These are phyloP conservation scores for Colletotrichum truncatum DNA, from an alignment of 2,329 filamentous ascomycete genomes.

Conservation along the genomic window DNA sequence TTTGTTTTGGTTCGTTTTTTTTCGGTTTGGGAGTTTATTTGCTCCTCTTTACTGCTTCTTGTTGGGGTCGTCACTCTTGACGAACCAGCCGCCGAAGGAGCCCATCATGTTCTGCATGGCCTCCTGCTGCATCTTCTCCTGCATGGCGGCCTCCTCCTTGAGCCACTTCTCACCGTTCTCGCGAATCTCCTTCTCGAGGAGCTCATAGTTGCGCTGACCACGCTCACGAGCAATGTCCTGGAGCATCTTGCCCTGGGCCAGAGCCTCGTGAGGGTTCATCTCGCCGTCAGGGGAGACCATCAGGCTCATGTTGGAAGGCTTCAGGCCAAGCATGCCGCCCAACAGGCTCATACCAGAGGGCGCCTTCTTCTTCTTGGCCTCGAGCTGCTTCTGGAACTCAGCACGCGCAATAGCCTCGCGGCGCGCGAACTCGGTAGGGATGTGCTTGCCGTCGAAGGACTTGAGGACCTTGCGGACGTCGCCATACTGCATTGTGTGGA, in stretches of 20 bases:
- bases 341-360: slow-evolving; percentile 74
- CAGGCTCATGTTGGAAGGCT: slow-evolving; percentile 71
- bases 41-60: slow-evolving; percentile 28
- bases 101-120: slow-evolving; percentile 93
- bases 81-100: slow-evolving; percentile 71
- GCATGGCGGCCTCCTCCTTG: slow-evolving; percentile 87
- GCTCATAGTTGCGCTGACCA: slow-evolving; percentile 88
- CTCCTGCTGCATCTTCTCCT: slow-evolving; percentile 90
- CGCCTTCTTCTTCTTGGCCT: slow-evolving; percentile 67
- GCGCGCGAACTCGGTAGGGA: slow-evolving; percentile 88
- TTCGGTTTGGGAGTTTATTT: too few species aligned
- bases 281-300: slow-evolving; percentile 72
- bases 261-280: slow-evolving; percentile 76
- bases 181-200: slow-evolving; percentile 88
- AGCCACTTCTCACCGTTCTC: slow-evolving; percentile 96
- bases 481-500: slow-evolving; percentile 90
- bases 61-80: slow-evolving; percentile 29
- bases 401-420: slow-evolving; percentile 87
- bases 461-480: slow-evolving; percentile 89
- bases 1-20: neutral
- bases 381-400: slow-evolving; percentile 83
- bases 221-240: slow-evolving; percentile 94
- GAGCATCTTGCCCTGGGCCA: slow-evolving; percentile 95
- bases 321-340: slow-evolving; percentile 79
- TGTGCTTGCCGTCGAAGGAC: slow-evolving; percentile 88